Evolutionary conservation across 140 eudicot species (phyloP), one percentile per base, ranked within the genome.

Genomic region (Eryngium alpinum): DNA sequence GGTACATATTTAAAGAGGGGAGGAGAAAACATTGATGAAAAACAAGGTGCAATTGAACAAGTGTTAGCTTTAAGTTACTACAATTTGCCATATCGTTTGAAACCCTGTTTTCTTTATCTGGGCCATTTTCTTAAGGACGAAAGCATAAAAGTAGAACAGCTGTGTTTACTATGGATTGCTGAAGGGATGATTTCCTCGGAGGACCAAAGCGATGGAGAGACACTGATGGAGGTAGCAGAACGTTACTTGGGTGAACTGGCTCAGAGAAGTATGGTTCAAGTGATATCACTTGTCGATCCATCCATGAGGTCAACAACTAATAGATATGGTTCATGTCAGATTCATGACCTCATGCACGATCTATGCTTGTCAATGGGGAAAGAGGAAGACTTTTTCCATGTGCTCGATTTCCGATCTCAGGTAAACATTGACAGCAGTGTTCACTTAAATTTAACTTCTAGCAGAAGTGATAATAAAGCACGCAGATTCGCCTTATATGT

Each of bases 311-410:
- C 65, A 57, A 57, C 65, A 57, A 57, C 65, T 57, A 57, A 57
- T 14, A 57, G 6, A 25, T 7, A 14, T 15, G 65, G 65, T 14
- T 57, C 65, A 57, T 81, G 69, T 43, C n/a, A 63, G 11, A 52
- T 85, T 51, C 85, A 85, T 71, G 80, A 81, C 59, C 56, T 66
- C 19, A 69, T 85, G 27, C 66, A 59, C 17, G 60, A 81, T 1
- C 16, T 70, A 10, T 81, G 85, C 76, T 6, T 77, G 33, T 15
- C 24, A 11, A 66, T 16, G 29, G 67, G 44, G 10, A 67, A 56
- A 57, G 70, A 85, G 32, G 77, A 25, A 10, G 25, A 31, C 11
- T 71, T 51, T 28, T 19, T 67, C 18, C 76, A 18, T 11, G 80
- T 77, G 6, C 6, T 77, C 1, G 78, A 66, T 69, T 32, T 31